Base-by-base conservation (phyloP, 306 rosid genomes). In the Rosa lucieae region DNA sequence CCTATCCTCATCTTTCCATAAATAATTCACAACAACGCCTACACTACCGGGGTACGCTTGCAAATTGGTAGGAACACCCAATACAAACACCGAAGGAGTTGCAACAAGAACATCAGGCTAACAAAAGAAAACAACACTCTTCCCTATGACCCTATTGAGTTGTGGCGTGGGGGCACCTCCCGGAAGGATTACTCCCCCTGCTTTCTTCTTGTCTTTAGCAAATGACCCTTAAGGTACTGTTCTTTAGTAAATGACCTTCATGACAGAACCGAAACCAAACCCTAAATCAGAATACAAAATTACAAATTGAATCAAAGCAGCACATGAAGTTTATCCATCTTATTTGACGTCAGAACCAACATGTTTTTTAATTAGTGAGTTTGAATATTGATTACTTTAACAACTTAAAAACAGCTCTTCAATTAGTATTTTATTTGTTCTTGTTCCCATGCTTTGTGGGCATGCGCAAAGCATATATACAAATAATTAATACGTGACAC, bases 361-460 rank as follows among this genome's bases (percentile, higher is more conserved):
- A 26, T 62, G 68, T 4, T 29, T 59, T 23, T 8, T 61, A 26
- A 23, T 29, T 23, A 26, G 35, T 62, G 4, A 29, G n/a, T 10
- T 62, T 62, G 18, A 1, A 29, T 62, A 26, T 10, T 26, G 15
- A 62, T 63, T 32, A 14, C 5, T 2, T 32, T 63, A 39, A 14
- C 43, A 63, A 63, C 69, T 32, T 5, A 35, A 13, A 6, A 37
- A 63, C 43, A 32, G 8, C 8, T 35, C 46, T 65, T 32, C 69
- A 14, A 37, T 66, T 37, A 17, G 71, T 65, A 66, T 15, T 67
- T 0, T 32, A 17, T 62, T 13, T 32, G 69, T 67, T 17, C 47
- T 67, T 67, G 71, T 67, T 67, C 26, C 47, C 26, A 17, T 67
- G 71, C 71, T 67, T 18, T 37, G 48, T 17, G 71, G 17, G 71